Evolutionary conservation across 75 land plant species (phyloP), one percentile per base, ranked within the genome.

Genomic region (Picea sitchensis): DNA sequence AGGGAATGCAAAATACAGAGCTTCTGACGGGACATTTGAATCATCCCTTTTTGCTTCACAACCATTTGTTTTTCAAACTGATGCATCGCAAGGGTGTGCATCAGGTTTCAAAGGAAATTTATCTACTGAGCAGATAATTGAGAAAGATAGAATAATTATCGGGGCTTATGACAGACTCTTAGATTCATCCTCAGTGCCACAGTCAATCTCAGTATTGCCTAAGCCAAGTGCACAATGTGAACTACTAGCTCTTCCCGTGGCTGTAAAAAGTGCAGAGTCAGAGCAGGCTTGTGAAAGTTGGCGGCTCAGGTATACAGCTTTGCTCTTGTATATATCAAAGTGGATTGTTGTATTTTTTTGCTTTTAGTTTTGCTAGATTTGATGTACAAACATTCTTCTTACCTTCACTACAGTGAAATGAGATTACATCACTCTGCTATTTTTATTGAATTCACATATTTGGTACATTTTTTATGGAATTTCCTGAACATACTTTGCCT

Each of bases 221-320:
- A 17, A 23, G 32, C 56, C 58, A 14, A 57, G 23, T 6, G 36
- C 21, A 56, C 23, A 76, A 31, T 14, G 41, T 58, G 54, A 71
- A 38, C 73, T 44, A 61, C 63, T 41, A 41, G 65, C 68, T 60
- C 18, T 75, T 30, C 38, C 84, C 13, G n/a, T 61, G 76, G 86
- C 63, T 30, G 79, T 68, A 18, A 57, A 80, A 57, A 80, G 54
- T 76, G 84, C 79, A 57, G 81, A 81, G 57, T 83, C 83, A 59
- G 89, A 87, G 76, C 84, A 87, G 71, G 81, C 81, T 13, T 87
- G 89, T 79, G 88, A 87, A 81, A 62, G 80, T 67, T 87, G 89
- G 87, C 67, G 89, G 58, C 77, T 85, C 36, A 85, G 83, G 85
- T 83, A 72, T 47, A 84, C 61, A 14, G 2, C 17, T 17, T 51